These are phyloP conservation scores for Bjerkandera adusta DNA, from an alignment of 1,284 basidiomycete genomes.

Conservation along the genomic window DNA sequence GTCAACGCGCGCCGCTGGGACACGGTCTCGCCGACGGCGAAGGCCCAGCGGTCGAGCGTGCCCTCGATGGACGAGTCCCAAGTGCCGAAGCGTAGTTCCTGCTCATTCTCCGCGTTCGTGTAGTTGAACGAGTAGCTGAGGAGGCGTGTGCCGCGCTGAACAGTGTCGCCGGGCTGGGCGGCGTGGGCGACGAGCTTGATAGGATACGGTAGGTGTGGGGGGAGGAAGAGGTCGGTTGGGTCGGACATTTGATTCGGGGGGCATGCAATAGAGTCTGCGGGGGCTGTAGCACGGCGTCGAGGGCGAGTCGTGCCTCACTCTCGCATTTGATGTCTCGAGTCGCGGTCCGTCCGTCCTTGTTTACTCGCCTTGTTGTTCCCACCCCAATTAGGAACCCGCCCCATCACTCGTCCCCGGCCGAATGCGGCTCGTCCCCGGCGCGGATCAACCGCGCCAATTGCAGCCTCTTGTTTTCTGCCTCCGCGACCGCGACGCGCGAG, in stretches of 20 bases:
- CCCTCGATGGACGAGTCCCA: constrained; percentile 89
- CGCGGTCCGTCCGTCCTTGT: no score
- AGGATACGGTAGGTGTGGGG: constrained; percentile 73
- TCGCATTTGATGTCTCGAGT: no score
- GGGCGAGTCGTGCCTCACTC: neutral
- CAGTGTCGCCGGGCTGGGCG: constrained; percentile 38
- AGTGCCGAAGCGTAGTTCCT: constrained; percentile 76
- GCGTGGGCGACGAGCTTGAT: constrained; percentile 72
- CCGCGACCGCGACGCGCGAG: no score
- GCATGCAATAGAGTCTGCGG: no score
- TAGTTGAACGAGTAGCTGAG: constrained; percentile 78
- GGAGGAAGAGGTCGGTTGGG: constrained; percentile 67
- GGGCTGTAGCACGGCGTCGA: no score
- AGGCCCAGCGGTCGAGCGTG: constrained; percentile 61
- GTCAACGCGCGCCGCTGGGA: constrained; percentile 54
- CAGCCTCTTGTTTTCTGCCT: no score
- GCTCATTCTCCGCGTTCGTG: constrained; percentile 38
- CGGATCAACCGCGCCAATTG: no score
- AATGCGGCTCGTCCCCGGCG: no score
- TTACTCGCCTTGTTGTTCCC: no score
- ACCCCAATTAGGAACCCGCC: no score
- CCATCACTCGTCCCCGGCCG: no score
- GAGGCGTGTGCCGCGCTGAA: constrained; percentile 71
- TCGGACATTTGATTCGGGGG: constrained; percentile 23
- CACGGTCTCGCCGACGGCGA: constrained; percentile 58